Evolutionary conservation across 768 basidiomycete genomes (phyloP), one percentile per base, ranked within the genome.

Genomic region (Suillus paluster): DNA sequence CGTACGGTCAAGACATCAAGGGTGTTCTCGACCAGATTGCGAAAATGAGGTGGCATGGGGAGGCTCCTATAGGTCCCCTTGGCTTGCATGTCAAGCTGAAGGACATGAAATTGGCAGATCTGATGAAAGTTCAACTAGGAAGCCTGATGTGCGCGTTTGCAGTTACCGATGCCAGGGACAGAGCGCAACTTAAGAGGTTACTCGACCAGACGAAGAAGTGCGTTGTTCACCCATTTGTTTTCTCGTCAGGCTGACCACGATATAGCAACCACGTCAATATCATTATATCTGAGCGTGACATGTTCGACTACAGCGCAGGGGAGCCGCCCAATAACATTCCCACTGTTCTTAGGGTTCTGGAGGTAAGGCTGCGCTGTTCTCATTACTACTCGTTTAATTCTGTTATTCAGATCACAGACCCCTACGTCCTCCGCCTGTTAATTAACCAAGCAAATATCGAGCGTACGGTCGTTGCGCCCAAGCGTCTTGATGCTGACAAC

Each of bases 261-360:
- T 36, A 9, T 63, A 91, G 90, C 64, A 60, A 45, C 10, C 72
- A 82, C 25, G 77, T 73, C 25, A 76, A 75, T 7, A 86, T 95
- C 63, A 81, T 92, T 66, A 86, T 90, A 57, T 82, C 84, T 25
- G 81, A 84, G 61, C 86, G 82, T 42, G 94, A 96, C 68, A 66
- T 92, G 44, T 98, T 97, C 71, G 93, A 97, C 69, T 96, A 85
- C 67, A 80, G 81, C 41, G 62, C 66, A 1, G 95, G 95, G 30
- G 94, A 97, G 69, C 89, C 91, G 12, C 82, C 84, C 2, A 70
- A 70, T 21, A 62, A 82, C 23, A 81, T 88, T 57, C 78, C 86
- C 4, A 98, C 96, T 7, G 84, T 96, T 27, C 80, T 97, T 27
- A 89, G 94, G 27, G 90, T 89, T 19, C 82, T 98, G 9, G 86